Evolutionary conservation across 148 eudicot genomes (phyloP), one percentile per base, ranked within the genome.

Genomic region (Fagopyrum homotropicum): DNA sequence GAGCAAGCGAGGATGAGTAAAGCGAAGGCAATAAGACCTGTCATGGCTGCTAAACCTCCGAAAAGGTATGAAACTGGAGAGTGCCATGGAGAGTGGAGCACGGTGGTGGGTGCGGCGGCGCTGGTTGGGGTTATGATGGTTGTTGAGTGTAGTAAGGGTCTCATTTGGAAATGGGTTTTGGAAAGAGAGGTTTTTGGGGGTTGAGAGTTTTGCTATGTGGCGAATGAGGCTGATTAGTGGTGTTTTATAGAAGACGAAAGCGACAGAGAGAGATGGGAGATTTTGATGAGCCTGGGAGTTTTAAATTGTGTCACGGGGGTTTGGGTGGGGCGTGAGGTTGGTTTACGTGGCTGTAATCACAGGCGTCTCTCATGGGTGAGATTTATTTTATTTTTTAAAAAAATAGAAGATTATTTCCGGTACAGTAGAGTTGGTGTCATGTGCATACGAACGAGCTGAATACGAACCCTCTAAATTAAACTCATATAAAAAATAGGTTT

Each of bases 41-140:
- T 77, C 93, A 90, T 89, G 10, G 94, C 94, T 0, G 97, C 97
- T 57, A 92, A 56, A 1, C 97, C 97, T 0, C 97, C 97, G 77
- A 89, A 88, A 0, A 92, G 79, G 79, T 92, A 92, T 5, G 97
- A 93, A 35, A 92, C 88, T 30, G 97, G 97, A 0, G 97, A 88
- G 83, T 89, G 94, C 97, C 94, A 92, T 1, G 88, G 85, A 0
- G 97, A 88, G n/a, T 76, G 76, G 30, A 14, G 35, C 7, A 35
- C 22, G 17, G 74, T 5, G 6, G 55, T 5, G 51, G 73, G 54
- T 17, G 15, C 5, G 26, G 72, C 29, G 29, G 73, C 12, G 29
- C 49, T 69, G 30, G 11, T 7, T 16, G 74, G 51, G 55, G 74
- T n/a, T 45, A 46, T 15, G 73, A 10, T 16, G 51, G 51, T 70